These are phyloP conservation scores for Corylus avellana DNA, from an alignment of 306 rosid genomes.

Conservation along the genomic window DNA sequence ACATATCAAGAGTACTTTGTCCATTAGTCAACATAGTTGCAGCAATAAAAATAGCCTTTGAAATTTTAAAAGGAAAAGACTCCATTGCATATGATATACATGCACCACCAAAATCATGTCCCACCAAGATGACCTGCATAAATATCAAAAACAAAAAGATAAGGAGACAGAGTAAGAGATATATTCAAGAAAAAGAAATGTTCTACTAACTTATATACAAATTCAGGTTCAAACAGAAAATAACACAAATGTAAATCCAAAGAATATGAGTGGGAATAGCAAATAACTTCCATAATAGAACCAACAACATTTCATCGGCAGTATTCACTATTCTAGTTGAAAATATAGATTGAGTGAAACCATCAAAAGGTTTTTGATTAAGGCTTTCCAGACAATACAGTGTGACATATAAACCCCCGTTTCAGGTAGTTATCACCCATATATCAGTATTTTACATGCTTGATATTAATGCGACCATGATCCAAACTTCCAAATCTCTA, in stretches of 20 bases:
- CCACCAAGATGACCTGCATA: constrained; percentile 86
- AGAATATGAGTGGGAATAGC: background rate
- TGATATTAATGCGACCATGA: background rate
- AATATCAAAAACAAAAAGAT: background rate
- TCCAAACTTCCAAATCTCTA: background rate
- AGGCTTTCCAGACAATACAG: background rate
- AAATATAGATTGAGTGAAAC: background rate
- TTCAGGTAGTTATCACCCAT: background rate
- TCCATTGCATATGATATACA: constrained; percentile 93
- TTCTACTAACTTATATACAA: background rate
- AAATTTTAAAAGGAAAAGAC: constrained; percentile 66
- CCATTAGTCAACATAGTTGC: constrained; percentile 86
- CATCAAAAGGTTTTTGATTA: background rate
- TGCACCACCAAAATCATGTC: constrained; percentile 97
- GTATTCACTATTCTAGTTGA: background rate
- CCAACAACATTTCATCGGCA: background rate
- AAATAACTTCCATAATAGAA: background rate
- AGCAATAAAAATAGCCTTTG: constrained; percentile 86
- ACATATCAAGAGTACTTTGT: constrained; percentile 81
- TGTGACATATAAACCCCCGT: background rate
- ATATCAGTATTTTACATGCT: background rate
- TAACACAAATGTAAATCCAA: constrained; percentile 9
- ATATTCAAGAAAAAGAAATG: background rate
- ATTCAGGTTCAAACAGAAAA: background rate
- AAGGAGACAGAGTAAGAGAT: constrained; percentile 24